phyloP scores from a whole-genome alignment of 2,329 filamentous ascomycete genomes.

The Trichoderma gracile region DNA sequence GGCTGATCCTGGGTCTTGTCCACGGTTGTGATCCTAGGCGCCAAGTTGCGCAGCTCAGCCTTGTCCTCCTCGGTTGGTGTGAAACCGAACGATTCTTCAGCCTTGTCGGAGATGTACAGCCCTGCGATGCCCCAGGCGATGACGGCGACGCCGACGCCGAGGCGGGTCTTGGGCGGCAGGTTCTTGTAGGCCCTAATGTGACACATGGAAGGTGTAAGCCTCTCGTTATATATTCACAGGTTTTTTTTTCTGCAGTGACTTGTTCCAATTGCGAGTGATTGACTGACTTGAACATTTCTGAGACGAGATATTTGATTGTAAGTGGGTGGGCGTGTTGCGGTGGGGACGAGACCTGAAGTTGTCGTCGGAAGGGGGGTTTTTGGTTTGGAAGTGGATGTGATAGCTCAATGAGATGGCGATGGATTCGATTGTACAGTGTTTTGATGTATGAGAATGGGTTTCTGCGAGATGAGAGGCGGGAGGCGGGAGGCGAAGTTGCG shows the following conservation, averaged over 20 bases:
- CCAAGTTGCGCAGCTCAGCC: conserved; percentile 60
- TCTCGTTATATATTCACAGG: background rate
- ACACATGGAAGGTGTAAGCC: background rate
- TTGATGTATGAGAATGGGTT: no score
- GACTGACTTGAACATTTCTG: conserved; percentile 24
- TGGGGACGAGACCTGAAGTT: background rate
- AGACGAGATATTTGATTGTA: no score
- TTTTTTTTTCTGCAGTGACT: background rate
- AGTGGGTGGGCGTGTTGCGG: no score
- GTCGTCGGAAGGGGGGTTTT: no score
- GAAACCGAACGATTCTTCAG: conserved; percentile 72
- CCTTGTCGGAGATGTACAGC: conserved; percentile 70
- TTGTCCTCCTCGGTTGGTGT: conserved; percentile 73
- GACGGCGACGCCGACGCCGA: conserved; percentile 70
- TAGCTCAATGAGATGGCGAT: no score
- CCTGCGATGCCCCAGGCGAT: conserved; percentile 75
- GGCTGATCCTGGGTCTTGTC: conserved; percentile 41
- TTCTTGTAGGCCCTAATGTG: conserved; percentile 65
- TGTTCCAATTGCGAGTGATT: background rate
- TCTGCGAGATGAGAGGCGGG: no score
- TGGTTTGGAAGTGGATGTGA: no score
- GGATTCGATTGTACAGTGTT: no score
- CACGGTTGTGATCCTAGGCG: conserved; percentile 64
- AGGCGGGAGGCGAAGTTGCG: no score
- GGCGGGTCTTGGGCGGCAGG: conserved; percentile 68